Base-by-base conservation (phyloP, 192 early-diverging fungal genomes). In the Coemansia sp. region DNA sequence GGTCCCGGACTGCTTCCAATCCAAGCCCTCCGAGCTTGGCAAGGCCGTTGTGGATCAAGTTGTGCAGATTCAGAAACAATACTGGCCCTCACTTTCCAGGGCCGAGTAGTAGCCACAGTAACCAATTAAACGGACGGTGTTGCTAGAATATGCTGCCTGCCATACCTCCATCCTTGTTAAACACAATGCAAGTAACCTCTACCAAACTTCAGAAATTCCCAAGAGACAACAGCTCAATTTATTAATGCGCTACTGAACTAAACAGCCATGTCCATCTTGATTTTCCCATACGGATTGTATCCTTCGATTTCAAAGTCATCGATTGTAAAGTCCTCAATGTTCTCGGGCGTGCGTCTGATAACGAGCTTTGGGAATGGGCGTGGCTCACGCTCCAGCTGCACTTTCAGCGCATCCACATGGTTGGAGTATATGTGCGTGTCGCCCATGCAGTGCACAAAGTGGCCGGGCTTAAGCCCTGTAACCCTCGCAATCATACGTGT, bases 211-310 rank as follows among this genome's bases (percentile, higher is more conserved):
- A 32, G 32, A 32, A 32, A 32, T 32, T 2, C 32, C 32, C 32
- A 32, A 32, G 32, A 32, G 32, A 32, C 4, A 32, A 32, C 32
- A 32, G 32, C 32, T 32, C 32, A 32, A 32, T 17, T 63, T n/a
- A 19, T 63, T 19, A 62, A 44, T 16, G 40, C 17, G 56, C 2
- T 25, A 7, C 7, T 50, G 22, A 48, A 38, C 19, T 86, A 94
- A 1, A 96, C 95, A n/a, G 93, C 92, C 97, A 99, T 98, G 9
- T 89, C 86, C 97, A 99, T 98, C 46, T 86, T 87, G 38, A 99
- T 88, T 72, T 93, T 95, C 22, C 84, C 83, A 72, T 96, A 87
- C 16, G 97, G 96, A 3, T 82, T 75, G 78, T 99, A 99, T 16
- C 89, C 92, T 10, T 87, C 87, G 4, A 99, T 51, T 11, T 89